These are phyloP conservation scores for Suillus lakei DNA, from an alignment of 768 basidiomycete species.

Conservation along the genomic window DNA sequence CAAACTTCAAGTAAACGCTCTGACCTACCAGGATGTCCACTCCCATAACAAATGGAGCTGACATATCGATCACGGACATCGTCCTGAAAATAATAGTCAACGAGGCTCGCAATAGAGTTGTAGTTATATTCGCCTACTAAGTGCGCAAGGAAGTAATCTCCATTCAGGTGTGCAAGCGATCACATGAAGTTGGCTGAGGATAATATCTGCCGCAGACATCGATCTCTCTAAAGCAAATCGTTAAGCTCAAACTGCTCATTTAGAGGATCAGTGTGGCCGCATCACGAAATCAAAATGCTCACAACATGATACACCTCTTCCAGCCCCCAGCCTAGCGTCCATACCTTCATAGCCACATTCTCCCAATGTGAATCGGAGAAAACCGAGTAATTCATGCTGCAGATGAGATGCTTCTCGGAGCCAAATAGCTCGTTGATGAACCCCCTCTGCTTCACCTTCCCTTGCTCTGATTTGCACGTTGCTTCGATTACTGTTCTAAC, in stretches of 20 bases:
- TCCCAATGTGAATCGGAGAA: constrained; percentile 60
- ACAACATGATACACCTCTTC: constrained; percentile 52
- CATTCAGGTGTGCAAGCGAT: constrained; percentile 58
- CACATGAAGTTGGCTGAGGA: constrained; percentile 40
- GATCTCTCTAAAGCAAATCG: constrained; percentile 53
- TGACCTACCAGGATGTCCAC: constrained; percentile 26
- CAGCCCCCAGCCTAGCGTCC: constrained; percentile 44
- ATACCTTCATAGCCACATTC: constrained; percentile 50
- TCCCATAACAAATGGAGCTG: constrained; percentile 42
- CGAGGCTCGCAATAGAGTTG: constrained; percentile 12
- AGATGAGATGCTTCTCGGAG: constrained; percentile 39
- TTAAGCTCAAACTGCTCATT: constrained; percentile 57
- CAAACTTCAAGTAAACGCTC: constrained; percentile 39
- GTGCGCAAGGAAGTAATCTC: constrained; percentile 52
- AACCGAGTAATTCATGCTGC: constrained; percentile 41
- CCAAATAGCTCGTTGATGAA: constrained; percentile 60
- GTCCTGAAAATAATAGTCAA: constrained; percentile 35
- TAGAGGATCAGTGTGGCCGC: constrained; percentile 5
- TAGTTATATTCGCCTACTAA: constrained; percentile 24
- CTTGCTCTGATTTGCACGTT: constrained; percentile 36
- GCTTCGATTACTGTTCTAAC: constrained; percentile 58
- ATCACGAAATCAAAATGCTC: constrained; percentile 26
- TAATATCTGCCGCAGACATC: constrained; percentile 37
- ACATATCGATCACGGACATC: constrained; percentile 48
- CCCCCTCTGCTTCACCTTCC: constrained; percentile 40